Evolutionary conservation across 2,329 filamentous ascomycete species (phyloP).

Genomic region (Nemania sp.): DNA sequence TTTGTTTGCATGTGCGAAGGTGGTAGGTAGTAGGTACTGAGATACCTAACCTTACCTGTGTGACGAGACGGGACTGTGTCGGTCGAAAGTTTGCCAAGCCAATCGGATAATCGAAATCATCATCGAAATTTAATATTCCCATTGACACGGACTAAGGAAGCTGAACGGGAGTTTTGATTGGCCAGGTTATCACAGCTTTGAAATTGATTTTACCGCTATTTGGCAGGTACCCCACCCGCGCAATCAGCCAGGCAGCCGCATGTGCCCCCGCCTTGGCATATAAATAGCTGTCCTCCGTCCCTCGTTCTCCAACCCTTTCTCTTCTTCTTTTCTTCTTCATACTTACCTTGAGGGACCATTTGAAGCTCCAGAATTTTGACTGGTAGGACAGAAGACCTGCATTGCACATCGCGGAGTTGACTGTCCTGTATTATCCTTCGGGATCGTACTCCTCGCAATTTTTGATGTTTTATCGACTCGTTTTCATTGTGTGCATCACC

Average conservation of each 20-base stretch:
- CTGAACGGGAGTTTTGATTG: conserved; percentile 24
- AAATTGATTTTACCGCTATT: neutral
- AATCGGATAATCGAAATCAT: conserved; percentile 3
- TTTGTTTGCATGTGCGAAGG: no score
- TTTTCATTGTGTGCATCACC: conserved; percentile 51
- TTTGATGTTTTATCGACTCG: conserved; percentile 45
- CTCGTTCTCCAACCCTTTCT: conserved; percentile 23
- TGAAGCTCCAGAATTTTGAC: conserved; percentile 50
- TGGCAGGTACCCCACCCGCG: conserved; percentile 10
- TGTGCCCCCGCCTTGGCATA: conserved; percentile 14
- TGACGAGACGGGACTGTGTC: no score
- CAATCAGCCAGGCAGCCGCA: conserved; percentile 29
- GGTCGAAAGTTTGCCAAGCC: neutral
- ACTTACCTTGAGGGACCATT: conserved; percentile 55
- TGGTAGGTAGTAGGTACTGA: no score
- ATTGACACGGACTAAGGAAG: neutral
- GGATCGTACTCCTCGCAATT: conserved; percentile 57
- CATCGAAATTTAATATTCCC: conserved; percentile 6
- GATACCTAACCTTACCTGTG: no score
- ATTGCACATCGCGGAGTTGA: conserved; percentile 59
- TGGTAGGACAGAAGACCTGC: conserved; percentile 52
- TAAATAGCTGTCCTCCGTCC: conserved; percentile 28
- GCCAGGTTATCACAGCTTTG: neutral
- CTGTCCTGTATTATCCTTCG: conserved; percentile 56
- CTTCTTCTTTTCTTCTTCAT: conserved; percentile 50